Evolutionary conservation across 768 basidiomycete species (phyloP), one percentile per base, ranked within the genome.

Genomic region (Suillus lakei): DNA sequence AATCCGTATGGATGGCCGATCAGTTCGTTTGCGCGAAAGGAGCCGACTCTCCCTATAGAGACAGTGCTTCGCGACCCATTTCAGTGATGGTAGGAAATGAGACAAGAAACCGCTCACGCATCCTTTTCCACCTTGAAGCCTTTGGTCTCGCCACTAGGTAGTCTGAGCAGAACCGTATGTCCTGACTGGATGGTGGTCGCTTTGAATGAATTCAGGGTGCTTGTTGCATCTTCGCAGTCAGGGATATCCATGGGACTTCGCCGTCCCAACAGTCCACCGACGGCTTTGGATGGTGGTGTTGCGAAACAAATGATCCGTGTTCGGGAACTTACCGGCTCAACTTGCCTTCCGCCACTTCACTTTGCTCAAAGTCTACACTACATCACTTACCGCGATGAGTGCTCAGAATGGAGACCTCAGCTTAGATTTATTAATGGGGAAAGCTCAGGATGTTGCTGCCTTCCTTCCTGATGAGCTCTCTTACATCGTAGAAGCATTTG

Each of bases 1-100:
- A 96, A 82, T 5, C 97, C 98, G 74, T 92, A 98, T 2, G 90
- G 90, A 65, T 94, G 87, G 30, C 88, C 89, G 36, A 97, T 82
- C 38, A 99, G 84, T 61, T 94, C 88, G 65, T 88, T 87, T 21
- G 89, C 84, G 65, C 85, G 77, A 77, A 99, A 98, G 4, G 88
- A 85, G 13, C 97, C 98, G 66, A 92, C 89, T 78, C 93, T 93
- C 67, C 96, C 96, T 23, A 98, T 80, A 39, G 86, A 85, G 54
- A 95, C 76, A 18, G 81, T 86, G 55, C 95, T 96, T 72, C 2
- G 69, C 44, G 16, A 41, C 64, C 18, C 28, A 36, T 16, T 18
- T 39, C 53, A 62, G 53, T 34, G 38, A 64, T 53, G 61, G 67
- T 43, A 54, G 48, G 60, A 26, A 55, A 26, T 38, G 41, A 55